Evolutionary conservation across 2,329 filamentous ascomycete genomes (phyloP).

Genomic region (Ramularia collo-cygni): DNA sequence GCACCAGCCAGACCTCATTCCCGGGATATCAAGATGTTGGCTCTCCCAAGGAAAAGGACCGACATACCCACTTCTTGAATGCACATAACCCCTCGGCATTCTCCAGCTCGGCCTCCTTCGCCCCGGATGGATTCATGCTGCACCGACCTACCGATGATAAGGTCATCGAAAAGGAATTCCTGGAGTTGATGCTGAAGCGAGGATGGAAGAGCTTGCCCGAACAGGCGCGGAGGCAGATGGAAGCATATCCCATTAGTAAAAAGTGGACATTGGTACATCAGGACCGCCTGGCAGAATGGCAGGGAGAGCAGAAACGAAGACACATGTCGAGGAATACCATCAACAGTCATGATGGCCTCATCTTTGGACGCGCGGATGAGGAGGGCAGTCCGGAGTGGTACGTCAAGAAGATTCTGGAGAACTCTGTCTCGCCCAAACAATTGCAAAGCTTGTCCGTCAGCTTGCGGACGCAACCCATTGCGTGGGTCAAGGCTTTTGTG

Average conservation of each 20-base stretch:
- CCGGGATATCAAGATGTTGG: constrained; percentile 39
- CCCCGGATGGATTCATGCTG: constrained; percentile 53
- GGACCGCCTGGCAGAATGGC: constrained; percentile 85
- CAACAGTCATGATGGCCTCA: constrained; percentile 56
- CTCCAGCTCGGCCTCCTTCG: constrained; percentile 44
- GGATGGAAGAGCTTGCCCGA: constrained; percentile 97
- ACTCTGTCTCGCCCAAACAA: constrained; percentile 84
- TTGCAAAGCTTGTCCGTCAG: constrained; percentile 91
- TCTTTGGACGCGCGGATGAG: constrained; percentile 77
- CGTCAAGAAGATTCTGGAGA: constrained; percentile 93
- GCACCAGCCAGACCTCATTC: constrained; percentile 44
- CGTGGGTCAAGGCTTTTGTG: constrained; percentile 92
- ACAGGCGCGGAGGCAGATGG: constrained; percentile 89
- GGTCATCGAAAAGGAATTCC: constrained; percentile 83
- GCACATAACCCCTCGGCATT: constrained; percentile 41
- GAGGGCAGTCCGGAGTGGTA: constrained; percentile 98
- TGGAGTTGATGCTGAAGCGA: constrained; percentile 91
- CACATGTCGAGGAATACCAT: constrained; percentile 62
- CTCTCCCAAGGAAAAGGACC: constrained; percentile 33
- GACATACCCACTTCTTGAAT: constrained; percentile 34
- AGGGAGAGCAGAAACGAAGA: constrained; percentile 86
- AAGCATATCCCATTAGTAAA: constrained; percentile 86
- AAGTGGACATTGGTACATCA: constrained; percentile 98
- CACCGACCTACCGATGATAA: constrained; percentile 72
- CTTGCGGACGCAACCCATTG: constrained; percentile 89